Evolutionary conservation across 352 stramenopile genomes (phyloP).

Genomic region (Pythium apleroticum): DNA sequence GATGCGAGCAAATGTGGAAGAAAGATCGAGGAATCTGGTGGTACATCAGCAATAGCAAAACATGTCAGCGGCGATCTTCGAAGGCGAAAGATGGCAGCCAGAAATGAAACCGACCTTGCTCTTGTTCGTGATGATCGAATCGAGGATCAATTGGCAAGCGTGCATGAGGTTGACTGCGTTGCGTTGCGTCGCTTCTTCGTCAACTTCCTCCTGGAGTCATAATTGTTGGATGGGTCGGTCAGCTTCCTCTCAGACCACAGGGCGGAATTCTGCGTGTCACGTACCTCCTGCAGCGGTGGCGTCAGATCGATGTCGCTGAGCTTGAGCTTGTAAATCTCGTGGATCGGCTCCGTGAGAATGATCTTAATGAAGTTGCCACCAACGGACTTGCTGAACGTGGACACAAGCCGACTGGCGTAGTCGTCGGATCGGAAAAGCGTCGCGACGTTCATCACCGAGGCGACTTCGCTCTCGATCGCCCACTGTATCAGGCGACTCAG

Average conservation of each 20-base stretch:
- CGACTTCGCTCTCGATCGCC: constrained; percentile 48
- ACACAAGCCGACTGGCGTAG: constrained; percentile 43
- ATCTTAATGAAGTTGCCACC: constrained; percentile 39
- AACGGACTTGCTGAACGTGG: constrained; percentile 44
- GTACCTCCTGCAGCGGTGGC: constrained; percentile 53
- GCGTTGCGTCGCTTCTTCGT: constrained; percentile 10
- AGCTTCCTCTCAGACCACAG: no score
- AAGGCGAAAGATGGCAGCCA: no score
- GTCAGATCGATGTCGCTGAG: constrained; percentile 75
- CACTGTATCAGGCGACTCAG: constrained; percentile 42
- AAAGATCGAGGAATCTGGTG: constrained; percentile 40
- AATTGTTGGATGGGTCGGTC: no score
- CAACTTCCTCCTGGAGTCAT: constrained; percentile 13
- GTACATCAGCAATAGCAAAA: not conserved
- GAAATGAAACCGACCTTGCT: constrained; percentile 32
- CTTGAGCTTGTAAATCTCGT: constrained; percentile 37
- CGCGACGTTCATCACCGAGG: constrained; percentile 39
- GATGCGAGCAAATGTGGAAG: constrained; percentile 46
- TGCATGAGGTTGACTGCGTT: constrained; percentile 83
- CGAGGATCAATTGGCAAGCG: constrained; percentile 81
- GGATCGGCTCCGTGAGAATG: constrained; percentile 34
- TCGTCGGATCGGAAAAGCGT: constrained; percentile 50
- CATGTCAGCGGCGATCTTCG: no score
- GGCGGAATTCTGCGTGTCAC: no score
- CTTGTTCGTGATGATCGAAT: constrained; percentile 74